A percentile compares a stretch with the other conserved stretches of the same genome.
phyloP scores from a whole-genome alignment of 2,329 filamentous ascomycete species.

The Penicillium sp. region DNA sequence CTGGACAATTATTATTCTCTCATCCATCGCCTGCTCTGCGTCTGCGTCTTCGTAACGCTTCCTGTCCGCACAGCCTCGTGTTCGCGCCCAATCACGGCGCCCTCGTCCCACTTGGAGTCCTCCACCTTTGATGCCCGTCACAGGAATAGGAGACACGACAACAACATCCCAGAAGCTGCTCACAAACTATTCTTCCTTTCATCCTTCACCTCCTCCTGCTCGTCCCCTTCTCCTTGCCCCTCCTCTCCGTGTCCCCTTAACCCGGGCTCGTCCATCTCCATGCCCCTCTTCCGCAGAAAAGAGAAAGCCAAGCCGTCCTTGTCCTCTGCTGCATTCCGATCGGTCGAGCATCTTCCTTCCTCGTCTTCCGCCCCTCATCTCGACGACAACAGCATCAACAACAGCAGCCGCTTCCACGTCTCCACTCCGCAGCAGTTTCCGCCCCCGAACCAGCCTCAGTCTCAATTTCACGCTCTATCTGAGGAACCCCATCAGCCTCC shows the following conservation, averaged over 20 bases:
- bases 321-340: slow-evolving; percentile 23
- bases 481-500: slow-evolving; percentile 9
- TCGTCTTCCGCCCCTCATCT: slow-evolving; percentile 18
- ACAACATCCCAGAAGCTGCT: neutral
- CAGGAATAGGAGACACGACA: slow-evolving; percentile 4
- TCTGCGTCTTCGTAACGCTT: neutral
- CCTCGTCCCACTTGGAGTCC: slow-evolving; percentile 17
- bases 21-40: neutral
- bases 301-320: slow-evolving; percentile 22
- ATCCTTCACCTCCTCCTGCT: slow-evolving; percentile 1
- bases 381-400: slow-evolving; percentile 12
- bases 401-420: slow-evolving; percentile 14
- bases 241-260: neutral
- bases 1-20: neutral
- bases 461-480: slow-evolving; percentile 10
- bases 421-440: slow-evolving; percentile 19
- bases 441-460: slow-evolving; percentile 18
- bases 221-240: neutral
- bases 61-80: slow-evolving; percentile 17
- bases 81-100: slow-evolving; percentile 17
- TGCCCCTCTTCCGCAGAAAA: slow-evolving; percentile 26
- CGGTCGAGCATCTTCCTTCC: slow-evolving; percentile 22
- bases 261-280: slow-evolving; percentile 18
- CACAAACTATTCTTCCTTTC: slow-evolving; percentile 8
- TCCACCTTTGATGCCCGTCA: slow-evolving; percentile 1